phyloP scores from a whole-genome alignment of 345 rosid genomes.

The Pistacia vera region DNA sequence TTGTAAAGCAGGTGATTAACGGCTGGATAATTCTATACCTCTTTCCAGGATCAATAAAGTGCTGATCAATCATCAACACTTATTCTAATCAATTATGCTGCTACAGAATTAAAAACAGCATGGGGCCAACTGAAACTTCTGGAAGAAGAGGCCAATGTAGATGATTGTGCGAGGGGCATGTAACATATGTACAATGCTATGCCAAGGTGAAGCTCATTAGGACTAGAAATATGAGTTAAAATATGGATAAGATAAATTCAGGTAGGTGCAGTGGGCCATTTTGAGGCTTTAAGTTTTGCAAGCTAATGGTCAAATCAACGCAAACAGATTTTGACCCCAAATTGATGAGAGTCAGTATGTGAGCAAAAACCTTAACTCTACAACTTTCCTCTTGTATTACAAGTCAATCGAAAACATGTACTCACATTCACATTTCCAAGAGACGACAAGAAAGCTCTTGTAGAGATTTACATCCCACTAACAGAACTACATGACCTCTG shows the following conservation, averaged over 20 bases:
- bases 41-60: neutral
- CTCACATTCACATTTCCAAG: neutral
- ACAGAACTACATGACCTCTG: neutral
- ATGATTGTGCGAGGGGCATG: neutral
- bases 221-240: neutral
- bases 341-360: neutral
- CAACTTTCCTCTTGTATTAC: neutral
- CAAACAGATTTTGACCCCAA: neutral
- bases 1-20: too few relatives aligned
- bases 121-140: neutral
- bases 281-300: neutral
- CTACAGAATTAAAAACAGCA: neutral
- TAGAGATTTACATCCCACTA: conserved; percentile 1
- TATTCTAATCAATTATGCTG: neutral
- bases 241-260: neutral
- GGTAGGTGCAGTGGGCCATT: neutral
- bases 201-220: neutral
- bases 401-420: neutral
- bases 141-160: neutral
- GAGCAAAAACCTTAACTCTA: neutral
- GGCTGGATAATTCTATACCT: too few relatives aligned
- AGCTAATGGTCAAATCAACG: neutral
- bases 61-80: too few relatives aligned
- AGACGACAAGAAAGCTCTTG: neutral
- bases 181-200: neutral